A percentile compares a stretch with the other conserved stretches of the same genome.
Evolutionary conservation across 2,329 filamentous ascomycete species (phyloP).

Genomic region (Clonostachys solani): DNA sequence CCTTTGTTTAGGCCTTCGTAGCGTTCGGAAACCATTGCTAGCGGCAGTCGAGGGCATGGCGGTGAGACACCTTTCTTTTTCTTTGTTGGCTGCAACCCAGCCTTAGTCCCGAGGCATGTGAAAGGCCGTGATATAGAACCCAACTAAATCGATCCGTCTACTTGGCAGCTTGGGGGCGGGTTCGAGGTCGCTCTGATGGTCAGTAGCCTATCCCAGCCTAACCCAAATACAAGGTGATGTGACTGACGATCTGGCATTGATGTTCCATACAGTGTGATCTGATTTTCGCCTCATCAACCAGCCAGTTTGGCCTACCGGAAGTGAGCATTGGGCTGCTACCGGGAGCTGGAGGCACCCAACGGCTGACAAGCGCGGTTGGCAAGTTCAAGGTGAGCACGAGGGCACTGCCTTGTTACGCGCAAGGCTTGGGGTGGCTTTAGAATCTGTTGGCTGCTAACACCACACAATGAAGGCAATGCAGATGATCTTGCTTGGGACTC

Average conservation of each 20-base stretch:
- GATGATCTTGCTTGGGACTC: slow-evolving; percentile 16
- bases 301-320: slow-evolving; percentile 32
- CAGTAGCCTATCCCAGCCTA: slow-evolving; percentile 7
- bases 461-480: slow-evolving; percentile 16
- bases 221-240: too few relatives aligned
- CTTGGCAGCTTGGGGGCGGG: slow-evolving; percentile 38
- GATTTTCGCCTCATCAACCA: slow-evolving; percentile 25
- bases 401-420: neutral
- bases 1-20: slow-evolving; percentile 26
- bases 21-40: slow-evolving; percentile 38
- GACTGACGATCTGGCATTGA: neutral
- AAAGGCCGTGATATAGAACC: neutral
- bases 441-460: neutral
- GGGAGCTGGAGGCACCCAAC: slow-evolving; percentile 32
- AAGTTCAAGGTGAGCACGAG: slow-evolving; percentile 28
- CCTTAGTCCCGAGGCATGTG: neutral
- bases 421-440: neutral
- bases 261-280: slow-evolving; percentile 26
- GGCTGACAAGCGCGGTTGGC: slow-evolving; percentile 31
- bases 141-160: neutral
- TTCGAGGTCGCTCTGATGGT: slow-evolving; percentile 45
- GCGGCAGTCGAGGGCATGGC: slow-evolving; percentile 46
- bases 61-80: slow-evolving; percentile 17
- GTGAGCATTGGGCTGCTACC: slow-evolving; percentile 33
- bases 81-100: neutral